phyloP scores from a whole-genome alignment of 257 asterid genomes.

The Ilex asprella region DNA sequence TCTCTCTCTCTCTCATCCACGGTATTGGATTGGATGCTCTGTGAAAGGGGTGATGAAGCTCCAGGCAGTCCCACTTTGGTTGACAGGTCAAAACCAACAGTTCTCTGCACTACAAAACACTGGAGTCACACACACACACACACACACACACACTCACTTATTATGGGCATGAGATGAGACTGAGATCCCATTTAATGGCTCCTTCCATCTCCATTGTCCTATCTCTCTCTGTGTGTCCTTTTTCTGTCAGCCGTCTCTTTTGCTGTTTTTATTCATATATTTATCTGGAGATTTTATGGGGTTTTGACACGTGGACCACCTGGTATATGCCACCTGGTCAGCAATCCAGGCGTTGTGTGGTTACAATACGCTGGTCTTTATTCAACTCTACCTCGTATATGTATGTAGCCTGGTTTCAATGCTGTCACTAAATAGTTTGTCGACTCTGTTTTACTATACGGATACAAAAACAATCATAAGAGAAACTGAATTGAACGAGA shows the following conservation, averaged over 20 bases:
- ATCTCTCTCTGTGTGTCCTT: constrained; percentile 2
- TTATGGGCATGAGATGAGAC: too few species aligned
- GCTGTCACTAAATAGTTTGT: too few species aligned
- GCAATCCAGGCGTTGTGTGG: too few species aligned
- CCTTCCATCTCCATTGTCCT: background rate
- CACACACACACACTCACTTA: too few species aligned
- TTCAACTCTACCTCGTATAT: too few species aligned
- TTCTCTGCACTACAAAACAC: background rate
- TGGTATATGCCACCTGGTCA: constrained; percentile 13
- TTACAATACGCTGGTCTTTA: too few species aligned
- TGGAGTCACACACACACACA: too few species aligned
- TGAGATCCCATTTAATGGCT: constrained; percentile 4
- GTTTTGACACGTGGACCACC: constrained; percentile 21
- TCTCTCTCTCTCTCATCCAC: background rate
- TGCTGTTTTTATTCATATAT: background rate
- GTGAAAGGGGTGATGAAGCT: constrained; percentile 1
- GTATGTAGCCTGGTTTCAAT: too few species aligned
- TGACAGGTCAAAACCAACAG: constrained; percentile 18
- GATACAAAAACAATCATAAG: too few species aligned
- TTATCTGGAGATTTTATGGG: constrained; percentile 13
- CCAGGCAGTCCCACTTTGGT: too few species aligned
- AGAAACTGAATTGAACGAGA: too few species aligned
- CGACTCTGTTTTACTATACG: too few species aligned
- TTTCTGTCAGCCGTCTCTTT: background rate
- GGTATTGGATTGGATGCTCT: constrained; percentile 9